Evolutionary conservation across 176 grass and related monocot genomes (phyloP), one percentile per base, ranked within the genome.

Genomic region (Typha latifolia): DNA sequence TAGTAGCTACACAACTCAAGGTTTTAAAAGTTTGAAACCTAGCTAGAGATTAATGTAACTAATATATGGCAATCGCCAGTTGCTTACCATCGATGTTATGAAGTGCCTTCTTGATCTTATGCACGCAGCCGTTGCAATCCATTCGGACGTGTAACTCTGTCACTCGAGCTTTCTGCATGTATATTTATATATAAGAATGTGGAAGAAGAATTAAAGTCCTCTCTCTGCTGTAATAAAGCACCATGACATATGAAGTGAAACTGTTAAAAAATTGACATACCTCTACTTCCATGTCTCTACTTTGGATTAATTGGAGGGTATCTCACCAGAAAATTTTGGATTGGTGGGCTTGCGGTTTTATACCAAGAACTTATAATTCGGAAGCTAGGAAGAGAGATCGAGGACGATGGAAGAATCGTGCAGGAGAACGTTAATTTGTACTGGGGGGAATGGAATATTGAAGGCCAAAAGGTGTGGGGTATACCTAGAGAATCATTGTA

Each of bases 81-180:
- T 66, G 32, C n/a, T 67, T 72, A 84, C 82, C 82, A 22, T 85
- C 82, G 32, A 85, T 51, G 27, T 18, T 22, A 49, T 77, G 66
- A 67, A 80, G 61, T 72, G 77, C 77, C 70, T 18, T 85, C 72
- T 72, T 85, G 73, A 85, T 77, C 48, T 65, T 85, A 65, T 85
- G 77, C 15, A 80, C 82, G 14, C 82, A 85, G 62, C 82, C 82
- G 37, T 80, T 71, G 65, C 82, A 85, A 52, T 85, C 77, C 82
- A 85, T 85, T 51, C 82, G 72, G 61, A 85, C 82, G 12, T 72
- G 77, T 29, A 85, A 66, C 68, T 85, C 77, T 5, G 73, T 80
- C 43, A 85, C 77, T 69, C 68, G 63, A 67, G 77, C 43, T 68
- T 72, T 85, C 77, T 85, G 67, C 48, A 69, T 4, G 20, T 67